A percentile compares a stretch with the other conserved stretches of the same genome.
phyloP scores from a whole-genome alignment of 2,329 filamentous ascomycete species.

The Fusarium piperis region DNA sequence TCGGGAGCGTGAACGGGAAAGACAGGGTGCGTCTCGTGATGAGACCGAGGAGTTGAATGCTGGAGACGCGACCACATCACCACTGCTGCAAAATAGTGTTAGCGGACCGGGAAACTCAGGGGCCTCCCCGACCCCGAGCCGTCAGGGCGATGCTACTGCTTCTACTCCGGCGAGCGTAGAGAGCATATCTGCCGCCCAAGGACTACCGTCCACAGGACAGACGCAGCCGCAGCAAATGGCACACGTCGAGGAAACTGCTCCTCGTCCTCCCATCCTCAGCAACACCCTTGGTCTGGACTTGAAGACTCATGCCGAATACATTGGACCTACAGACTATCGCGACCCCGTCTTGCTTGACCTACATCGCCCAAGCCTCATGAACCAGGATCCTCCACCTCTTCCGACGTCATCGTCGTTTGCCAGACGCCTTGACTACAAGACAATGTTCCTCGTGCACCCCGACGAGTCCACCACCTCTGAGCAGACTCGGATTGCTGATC shows the following conservation, averaged over 20 bases:
- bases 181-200: slow-evolving; percentile 12
- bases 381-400: slow-evolving; percentile 15
- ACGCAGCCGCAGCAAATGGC: slow-evolving; percentile 27
- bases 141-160: slow-evolving; percentile 36
- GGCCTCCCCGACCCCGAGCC: slow-evolving; percentile 34
- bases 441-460: slow-evolving; percentile 50
- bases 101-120: slow-evolving; percentile 13
- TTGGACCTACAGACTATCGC: slow-evolving; percentile 68
- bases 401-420: slow-evolving; percentile 35
- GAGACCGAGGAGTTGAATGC: slow-evolving; percentile 20
- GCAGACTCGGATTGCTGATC: slow-evolving; percentile 52
- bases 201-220: slow-evolving; percentile 18
- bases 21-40: slow-evolving; percentile 25
- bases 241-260: slow-evolving; percentile 30
- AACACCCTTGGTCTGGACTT: slow-evolving; percentile 64
- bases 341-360: slow-evolving; percentile 67
- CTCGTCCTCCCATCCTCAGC: slow-evolving; percentile 47
- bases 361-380: slow-evolving; percentile 59
- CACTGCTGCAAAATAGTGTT: not conserved
- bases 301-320: slow-evolving; percentile 68
- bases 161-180: slow-evolving; percentile 40
- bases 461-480: slow-evolving; percentile 49
- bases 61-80: slow-evolving; percentile 25
- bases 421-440: slow-evolving; percentile 48
- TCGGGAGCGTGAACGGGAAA: slow-evolving; percentile 34